These are phyloP conservation scores for Conticribra guillardii DNA, from an alignment of 108 stramenopile species.

Conservation along the genomic window DNA sequence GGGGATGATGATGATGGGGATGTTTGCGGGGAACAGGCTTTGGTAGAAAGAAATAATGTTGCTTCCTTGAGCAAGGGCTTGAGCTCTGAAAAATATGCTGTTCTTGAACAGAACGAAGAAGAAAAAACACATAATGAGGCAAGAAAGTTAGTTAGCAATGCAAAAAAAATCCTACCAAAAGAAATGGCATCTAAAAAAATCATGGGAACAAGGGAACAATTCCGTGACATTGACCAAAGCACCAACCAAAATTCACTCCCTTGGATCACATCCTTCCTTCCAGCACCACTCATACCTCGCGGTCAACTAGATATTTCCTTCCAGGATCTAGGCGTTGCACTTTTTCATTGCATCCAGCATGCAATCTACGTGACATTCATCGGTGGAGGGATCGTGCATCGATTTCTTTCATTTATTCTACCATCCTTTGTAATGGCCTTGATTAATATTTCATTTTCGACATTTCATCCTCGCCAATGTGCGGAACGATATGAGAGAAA, in stretches of 20 bases:
- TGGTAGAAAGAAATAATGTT: too few species aligned
- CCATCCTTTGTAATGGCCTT: conserved; percentile 14
- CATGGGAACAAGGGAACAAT: too few species aligned
- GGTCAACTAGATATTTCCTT: conserved; percentile 73
- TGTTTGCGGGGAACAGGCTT: too few species aligned
- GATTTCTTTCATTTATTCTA: conserved; percentile 5
- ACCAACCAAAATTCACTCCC: neutral
- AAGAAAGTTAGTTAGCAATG: too few species aligned
- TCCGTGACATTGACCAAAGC: too few species aligned
- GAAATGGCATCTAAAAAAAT: too few species aligned
- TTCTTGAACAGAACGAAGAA: too few species aligned
- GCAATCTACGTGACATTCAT: conserved; percentile 11
- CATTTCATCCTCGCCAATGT: conserved; percentile 28
- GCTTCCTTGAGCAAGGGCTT: too few species aligned
- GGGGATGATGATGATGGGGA: too few species aligned
- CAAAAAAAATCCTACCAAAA: too few species aligned
- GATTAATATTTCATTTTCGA: conserved; percentile 9
- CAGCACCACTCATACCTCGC: conserved; percentile 66
- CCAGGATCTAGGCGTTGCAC: conserved; percentile 56
- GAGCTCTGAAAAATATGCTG: too few species aligned
- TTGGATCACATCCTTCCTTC: neutral
- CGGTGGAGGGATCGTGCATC: conserved; percentile 21
- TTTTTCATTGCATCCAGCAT: conserved; percentile 46
- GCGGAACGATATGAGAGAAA: conserved; percentile 19
- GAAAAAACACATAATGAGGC: too few species aligned